Evolutionary conservation across 768 basidiomycete genomes (phyloP), one percentile per base, ranked within the genome.

Genomic region (Pleurotus tuber-regium): DNA sequence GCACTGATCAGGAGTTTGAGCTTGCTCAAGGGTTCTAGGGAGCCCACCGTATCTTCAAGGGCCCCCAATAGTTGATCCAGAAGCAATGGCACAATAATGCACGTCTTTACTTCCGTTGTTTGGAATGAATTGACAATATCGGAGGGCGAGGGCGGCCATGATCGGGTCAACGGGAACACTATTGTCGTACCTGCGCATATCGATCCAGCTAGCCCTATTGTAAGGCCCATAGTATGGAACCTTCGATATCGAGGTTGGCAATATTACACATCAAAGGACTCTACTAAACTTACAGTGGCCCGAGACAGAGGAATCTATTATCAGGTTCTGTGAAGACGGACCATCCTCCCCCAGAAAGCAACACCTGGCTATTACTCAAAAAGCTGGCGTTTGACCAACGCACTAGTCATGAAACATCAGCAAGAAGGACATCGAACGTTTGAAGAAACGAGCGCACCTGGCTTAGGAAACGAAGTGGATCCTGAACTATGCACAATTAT

Each of bases 101-200:
- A 55, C 4, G 54, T 36, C 9, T 30, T 52, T 3, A 55, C 31
- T 7, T 40, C 42, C 4, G 51, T 43, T 25, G 19, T 2, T 19
- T 11, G n/a, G 28, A 55, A 43, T 26, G 54, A 55, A 4, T 52
- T 42, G 14, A 51, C 51, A 31, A 55, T 51, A 39, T 55, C 54
- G 26, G 24, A n/a, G 19, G 54, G 54, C 29, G 54, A 55, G 38
- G 54, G 54, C n/a, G 54, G 54, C 54, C 54, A 55, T n/a, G 51
- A 30, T 16, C 44, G 53, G 12, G 51, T 50, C 10, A 55, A 36
- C 4, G 54, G 54, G 25, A 55, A 52, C 11, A 55, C 54, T n/a
- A 55, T 31, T 11, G 54, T 55, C 5, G 54, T 43, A 4, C 54
- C 54, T 18, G 51, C 42, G 31, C 54, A 55, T 19, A 55, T 52